Evolutionary conservation across 2,329 filamentous ascomycete genomes (phyloP), one percentile per base, ranked within the genome.

Genomic region (Fusarium marasasianum): DNA sequence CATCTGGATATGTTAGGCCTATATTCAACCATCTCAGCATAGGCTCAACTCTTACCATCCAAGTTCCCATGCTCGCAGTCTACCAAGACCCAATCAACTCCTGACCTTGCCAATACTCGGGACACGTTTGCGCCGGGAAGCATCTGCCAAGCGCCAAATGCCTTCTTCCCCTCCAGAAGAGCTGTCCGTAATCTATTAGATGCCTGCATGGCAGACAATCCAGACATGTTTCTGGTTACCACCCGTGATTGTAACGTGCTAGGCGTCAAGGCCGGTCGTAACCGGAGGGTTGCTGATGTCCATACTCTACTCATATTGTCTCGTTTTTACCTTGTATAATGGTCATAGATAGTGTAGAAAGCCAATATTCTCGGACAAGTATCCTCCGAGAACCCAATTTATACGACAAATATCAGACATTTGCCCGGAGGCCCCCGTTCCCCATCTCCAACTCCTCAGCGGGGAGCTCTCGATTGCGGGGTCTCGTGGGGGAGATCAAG

Each of bases 71-170:
- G 87, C 75, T 87, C 87, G 63, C 86, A 87, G 71, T 88, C 87
- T 57, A 89, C 88, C 80, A 92, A 84, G 15, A 94, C 88, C 86
- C 91, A 93, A 78, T 93, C 91, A 4, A 91, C 86, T 2, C 90
- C 91, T 3, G 87, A 82, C 62, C 89, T 84, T 4, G 92, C 91
- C 54, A 94, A 83, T 24, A 86, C 81, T 60, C 90, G 85, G 10
- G 90, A 89, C 18, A 91, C 82, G 70, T 91, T 91, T 50, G 86
- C 84, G 1, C 89, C 88, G 0, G 90, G 90, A 61, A 91, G 81
- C 84, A 90, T 90, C 82, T 92, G 90, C 90, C 89, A 92, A 60
- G 88, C 84, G 8, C 90, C 90, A 74, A 90, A 83, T 55, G 87
- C 86, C 11, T 87, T 82, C 31, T 82, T 84, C 58, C 83, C 85